Evolutionary conservation across 1,284 basidiomycete species (phyloP), one percentile per base, ranked within the genome.

Genomic region (Pseudozyma thailandica): DNA sequence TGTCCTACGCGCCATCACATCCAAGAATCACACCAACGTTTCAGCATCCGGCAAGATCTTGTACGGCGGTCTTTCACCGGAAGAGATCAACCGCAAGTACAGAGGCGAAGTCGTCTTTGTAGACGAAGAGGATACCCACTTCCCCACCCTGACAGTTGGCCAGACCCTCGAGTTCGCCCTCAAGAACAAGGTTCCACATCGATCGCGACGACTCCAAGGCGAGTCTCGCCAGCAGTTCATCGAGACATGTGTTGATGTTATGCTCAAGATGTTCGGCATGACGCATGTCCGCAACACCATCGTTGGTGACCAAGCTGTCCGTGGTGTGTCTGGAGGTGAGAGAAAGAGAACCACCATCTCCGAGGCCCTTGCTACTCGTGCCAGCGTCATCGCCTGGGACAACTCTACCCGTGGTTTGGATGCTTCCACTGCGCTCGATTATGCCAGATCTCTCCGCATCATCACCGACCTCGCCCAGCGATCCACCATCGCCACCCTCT

Each of bases 231-330:
- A 45, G 12, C 50, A 74, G 9, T 79, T 72, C 50, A 75, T 77
- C 74, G 62, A 79, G 48, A 65, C 50, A 0, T 59, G 50, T 25
- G 62, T 77, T 59, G 66, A 74, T 16, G 72, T 75, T 16, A 46
- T 77, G 43, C 62, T 77, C 45, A 74, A 73, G 44, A 77, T 79
- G 73, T 72, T 84, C 39, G 78, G 76, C n/a, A 77, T 83, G 38
- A 42, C 62, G 3, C 77, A 79, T 38, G 75, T 77, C 3, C 70
- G 75, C 39, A 50, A 79, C 56, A 79, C 77, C 46, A 74, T 77
- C 50, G 77, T 79, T 26, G 77, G 77, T 38, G 73, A 77, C 31
- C 65, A 74, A 15, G 61, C 70, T 25, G 63, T 77, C 8, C 77
- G 77, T 13, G 75, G 77, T 41, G 73, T 79, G 16, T 77, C 75